These are phyloP conservation scores for Chamaecyparis obtusa DNA, from an alignment of 75 land plant species.

Conservation along the genomic window DNA sequence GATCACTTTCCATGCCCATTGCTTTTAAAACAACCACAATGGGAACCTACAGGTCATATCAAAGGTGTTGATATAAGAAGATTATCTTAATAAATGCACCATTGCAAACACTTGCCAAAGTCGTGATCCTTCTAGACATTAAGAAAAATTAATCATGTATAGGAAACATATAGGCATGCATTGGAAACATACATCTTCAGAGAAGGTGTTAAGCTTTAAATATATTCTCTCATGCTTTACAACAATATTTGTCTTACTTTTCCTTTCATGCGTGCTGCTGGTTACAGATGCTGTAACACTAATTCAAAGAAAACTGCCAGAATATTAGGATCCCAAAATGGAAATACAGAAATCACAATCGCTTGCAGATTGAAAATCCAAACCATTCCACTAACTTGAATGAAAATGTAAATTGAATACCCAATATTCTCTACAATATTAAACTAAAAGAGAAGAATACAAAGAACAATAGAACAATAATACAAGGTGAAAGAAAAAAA, in stretches of 20 bases:
- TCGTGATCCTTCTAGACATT: neutral
- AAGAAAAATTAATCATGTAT: neutral
- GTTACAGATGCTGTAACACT: conserved; percentile 95
- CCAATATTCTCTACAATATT: neutral
- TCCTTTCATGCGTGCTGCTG: conserved; percentile 84
- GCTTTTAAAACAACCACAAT: conserved; percentile 92
- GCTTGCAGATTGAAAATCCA: neutral
- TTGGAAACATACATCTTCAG: conserved; percentile 43
- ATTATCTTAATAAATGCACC: neutral
- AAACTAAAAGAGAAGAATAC: neutral
- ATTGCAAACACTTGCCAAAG: neutral
- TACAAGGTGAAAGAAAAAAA: neutral
- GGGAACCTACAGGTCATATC: conserved; percentile 60
- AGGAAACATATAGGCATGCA: neutral
- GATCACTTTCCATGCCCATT: conserved; percentile 99
- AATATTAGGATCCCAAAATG: neutral
- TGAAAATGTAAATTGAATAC: neutral
- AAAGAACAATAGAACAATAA: neutral
- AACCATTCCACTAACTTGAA: neutral
- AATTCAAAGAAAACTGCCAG: conserved; percentile 4
- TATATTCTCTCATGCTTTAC: conserved; percentile 87
- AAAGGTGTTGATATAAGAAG: neutral
- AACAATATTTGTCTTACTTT: conserved; percentile 83
- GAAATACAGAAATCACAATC: neutral
- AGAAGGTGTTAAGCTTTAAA: conserved; percentile 63